Evolutionary conservation across 192 early-diverging fungal genomes (phyloP), one percentile per base, ranked within the genome.

Genomic region (Powellomyces hirtus): DNA sequence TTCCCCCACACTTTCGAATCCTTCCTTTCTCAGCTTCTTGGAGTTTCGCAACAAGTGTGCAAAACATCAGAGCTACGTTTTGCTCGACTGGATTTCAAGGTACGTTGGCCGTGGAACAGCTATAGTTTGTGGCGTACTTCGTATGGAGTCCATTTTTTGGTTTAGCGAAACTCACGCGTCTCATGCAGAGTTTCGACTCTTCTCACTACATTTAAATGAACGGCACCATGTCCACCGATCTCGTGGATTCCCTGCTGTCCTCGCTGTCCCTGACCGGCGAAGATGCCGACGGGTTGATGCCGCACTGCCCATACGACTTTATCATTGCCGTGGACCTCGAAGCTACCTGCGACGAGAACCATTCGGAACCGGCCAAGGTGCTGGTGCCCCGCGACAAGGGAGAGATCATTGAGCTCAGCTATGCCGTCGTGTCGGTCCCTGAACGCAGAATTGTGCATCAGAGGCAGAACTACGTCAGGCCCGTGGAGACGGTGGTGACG

Each of bases 261-360:
- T 66, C 64, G 14, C 46, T 66, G 16, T 66, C 64, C 24, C 64
- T 66, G 26, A 24, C 26, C 20, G 64, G 64, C 18, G 62, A 64
- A 11, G n/a, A n/a, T n/a, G 50, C 46, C 20, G 64, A 57, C 29
- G 50, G 34, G 8, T 20, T 58, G 24, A 33, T 66, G 22, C 46
- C 67, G 8, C 71, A 59, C 36, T 72, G 71, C 52, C 71, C 71
- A 20, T 72, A 69, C 62, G 82, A 89, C 63, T 81, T 77, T 33
- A 79, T 89, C 33, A 79, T 91, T 35, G 76, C 87, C n/a, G 69
- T 90, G n/a, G 75, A 86, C 62, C 71, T 86, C 30, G 88, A 89
- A 64, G 84, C 88, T 8, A 91, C 88, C n/a, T 86, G 87, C 73
- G 89, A 91, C 70, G 89, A 89, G 49, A 85, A 83, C 64, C 81